Evolutionary conservation across 2,329 filamentous ascomycete genomes (phyloP).

Genomic region (Trichoderma breve): DNA sequence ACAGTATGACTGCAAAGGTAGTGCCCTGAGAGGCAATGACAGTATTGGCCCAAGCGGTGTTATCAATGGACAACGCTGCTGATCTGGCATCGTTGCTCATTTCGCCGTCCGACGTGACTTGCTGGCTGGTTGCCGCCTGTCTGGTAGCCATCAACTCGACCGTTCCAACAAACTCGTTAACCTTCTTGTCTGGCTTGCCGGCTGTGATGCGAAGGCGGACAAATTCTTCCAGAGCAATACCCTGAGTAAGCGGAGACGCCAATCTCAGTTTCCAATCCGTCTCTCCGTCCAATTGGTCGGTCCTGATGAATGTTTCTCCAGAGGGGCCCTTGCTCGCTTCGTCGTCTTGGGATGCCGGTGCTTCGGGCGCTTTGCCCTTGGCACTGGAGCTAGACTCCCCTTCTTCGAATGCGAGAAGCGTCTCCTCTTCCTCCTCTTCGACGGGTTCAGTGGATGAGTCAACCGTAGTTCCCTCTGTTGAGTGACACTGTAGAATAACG

Average conservation of each 20-base stretch:
- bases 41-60: slow-evolving; percentile 98
- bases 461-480: slow-evolving; percentile 48
- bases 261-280: slow-evolving; percentile 97
- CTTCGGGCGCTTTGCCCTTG: slow-evolving; percentile 38
- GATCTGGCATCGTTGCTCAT: slow-evolving; percentile 48
- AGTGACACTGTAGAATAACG: slow-evolving; percentile 81
- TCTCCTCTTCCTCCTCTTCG: slow-evolving; percentile 40
- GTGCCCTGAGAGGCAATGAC: slow-evolving; percentile 90
- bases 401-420: slow-evolving; percentile 42
- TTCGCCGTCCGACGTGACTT: slow-evolving; percentile 34
- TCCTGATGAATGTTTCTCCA: slow-evolving; percentile 94
- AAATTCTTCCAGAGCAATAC: slow-evolving; percentile 70
- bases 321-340: slow-evolving; percentile 44
- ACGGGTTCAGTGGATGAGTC: slow-evolving; percentile 31
- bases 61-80: slow-evolving; percentile 83
- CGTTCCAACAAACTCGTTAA: slow-evolving; percentile 93
- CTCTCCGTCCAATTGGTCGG: slow-evolving; percentile 95
- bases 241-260: slow-evolving; percentile 81
- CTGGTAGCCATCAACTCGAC: slow-evolving; percentile 67
- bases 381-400: slow-evolving; percentile 33
- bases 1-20: slow-evolving; percentile 86
- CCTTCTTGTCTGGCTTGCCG: slow-evolving; percentile 86
- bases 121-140: slow-evolving; percentile 46
- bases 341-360: slow-evolving; percentile 28
- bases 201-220: slow-evolving; percentile 69